Conservation (phyloP, 139 green algal species). For the Eudorina sp. region DNA sequence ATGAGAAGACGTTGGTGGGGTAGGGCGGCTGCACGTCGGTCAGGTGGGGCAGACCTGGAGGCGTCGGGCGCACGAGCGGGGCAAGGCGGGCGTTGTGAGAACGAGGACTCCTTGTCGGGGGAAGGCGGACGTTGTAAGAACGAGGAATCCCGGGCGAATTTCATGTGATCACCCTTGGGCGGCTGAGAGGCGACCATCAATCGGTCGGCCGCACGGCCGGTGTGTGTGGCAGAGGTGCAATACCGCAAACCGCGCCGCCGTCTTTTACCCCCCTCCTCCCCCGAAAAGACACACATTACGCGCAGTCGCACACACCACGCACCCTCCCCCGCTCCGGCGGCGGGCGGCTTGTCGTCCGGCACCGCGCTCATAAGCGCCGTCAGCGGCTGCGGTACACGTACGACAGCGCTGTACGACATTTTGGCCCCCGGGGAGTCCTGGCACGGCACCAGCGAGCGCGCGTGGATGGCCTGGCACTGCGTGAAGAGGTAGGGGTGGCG, state of each 20-base stretch:
- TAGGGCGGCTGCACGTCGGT: slow-evolving; percentile 3
- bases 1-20: slow-evolving; percentile 63
- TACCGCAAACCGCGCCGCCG: too few species aligned
- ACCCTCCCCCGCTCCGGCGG: neutral
- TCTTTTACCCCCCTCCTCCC: neutral
- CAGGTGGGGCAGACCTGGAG: slow-evolving; percentile 48
- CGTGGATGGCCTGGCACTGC: slow-evolving; percentile 97
- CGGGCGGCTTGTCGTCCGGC: slow-evolving; percentile 49
- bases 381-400: slow-evolving; percentile 78
- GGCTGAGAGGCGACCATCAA: too few species aligned
- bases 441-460: slow-evolving; percentile 91
- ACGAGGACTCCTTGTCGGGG: too few species aligned
- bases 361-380: slow-evolving; percentile 90
- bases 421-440: slow-evolving; percentile 91
- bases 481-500: slow-evolving; percentile 94
- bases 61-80: too few species aligned
- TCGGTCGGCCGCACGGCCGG: too few species aligned
- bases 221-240: too few species aligned
- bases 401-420: slow-evolving; percentile 81
- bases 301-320: neutral
- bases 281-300: too few species aligned
- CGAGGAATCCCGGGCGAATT: too few species aligned
- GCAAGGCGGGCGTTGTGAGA: too few species aligned
- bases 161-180: too few species aligned
- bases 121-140: too few species aligned